phyloP scores from a whole-genome alignment of 441 rosid genomes.

The Pelargonium citronellum region DNA sequence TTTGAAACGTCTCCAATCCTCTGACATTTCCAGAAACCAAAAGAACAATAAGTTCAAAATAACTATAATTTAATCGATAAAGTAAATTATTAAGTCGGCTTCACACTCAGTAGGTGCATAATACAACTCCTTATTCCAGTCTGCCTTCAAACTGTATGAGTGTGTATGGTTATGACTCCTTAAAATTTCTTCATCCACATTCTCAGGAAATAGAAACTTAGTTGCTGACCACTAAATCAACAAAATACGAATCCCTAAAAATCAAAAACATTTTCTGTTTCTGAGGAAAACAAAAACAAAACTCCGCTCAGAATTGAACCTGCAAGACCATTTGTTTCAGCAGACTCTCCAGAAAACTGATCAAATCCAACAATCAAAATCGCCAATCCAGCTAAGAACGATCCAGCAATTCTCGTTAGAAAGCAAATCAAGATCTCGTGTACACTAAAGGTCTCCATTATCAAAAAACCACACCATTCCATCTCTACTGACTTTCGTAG shows the following conservation, averaged over 20 bases:
- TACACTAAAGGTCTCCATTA: neutral
- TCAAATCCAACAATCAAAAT: neutral
- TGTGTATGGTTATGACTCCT: neutral
- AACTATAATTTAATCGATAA: neutral
- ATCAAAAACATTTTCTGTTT: neutral
- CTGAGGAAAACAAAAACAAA: neutral
- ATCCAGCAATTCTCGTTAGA: neutral
- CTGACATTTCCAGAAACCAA: constrained; percentile 34
- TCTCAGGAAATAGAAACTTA: neutral
- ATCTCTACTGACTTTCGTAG: constrained; percentile 12
- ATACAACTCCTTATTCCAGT: neutral
- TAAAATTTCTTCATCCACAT: neutral
- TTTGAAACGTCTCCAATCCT: constrained; percentile 74
- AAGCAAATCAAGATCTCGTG: neutral
- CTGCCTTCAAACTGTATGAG: neutral
- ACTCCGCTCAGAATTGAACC: neutral
- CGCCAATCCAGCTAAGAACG: neutral
- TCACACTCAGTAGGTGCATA: neutral
- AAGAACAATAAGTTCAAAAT: neutral
- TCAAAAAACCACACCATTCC: neutral
- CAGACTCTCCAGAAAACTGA: neutral
- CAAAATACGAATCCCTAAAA: neutral
- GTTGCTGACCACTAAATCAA: neutral
- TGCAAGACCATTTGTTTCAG: neutral
- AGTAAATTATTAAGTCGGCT: neutral